Evolutionary conservation across 2,329 filamentous ascomycete genomes (phyloP).

Genomic region (Metarhizium album): DNA sequence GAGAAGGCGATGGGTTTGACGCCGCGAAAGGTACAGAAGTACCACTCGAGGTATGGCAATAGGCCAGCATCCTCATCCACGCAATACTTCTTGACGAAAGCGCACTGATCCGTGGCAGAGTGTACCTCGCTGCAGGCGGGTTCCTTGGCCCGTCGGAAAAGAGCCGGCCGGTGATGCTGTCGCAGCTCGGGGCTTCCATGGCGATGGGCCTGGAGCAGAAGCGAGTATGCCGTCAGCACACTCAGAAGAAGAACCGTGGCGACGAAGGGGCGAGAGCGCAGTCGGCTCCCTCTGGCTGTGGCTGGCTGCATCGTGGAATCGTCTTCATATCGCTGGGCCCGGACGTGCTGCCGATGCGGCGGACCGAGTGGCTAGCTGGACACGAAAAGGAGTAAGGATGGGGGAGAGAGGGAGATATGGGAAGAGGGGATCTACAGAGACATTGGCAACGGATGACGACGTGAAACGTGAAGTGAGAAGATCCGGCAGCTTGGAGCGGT

Average conservation of each 20-base stretch:
- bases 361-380: not conserved
- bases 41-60: conserved; percentile 77
- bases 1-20: conserved; percentile 68
- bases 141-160: conserved; percentile 18
- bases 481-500: not conserved
- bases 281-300: conserved; percentile 21
- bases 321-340: conserved; percentile 9
- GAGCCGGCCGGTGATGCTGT: conserved; percentile 6
- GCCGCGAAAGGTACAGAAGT: conserved; percentile 69
- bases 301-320: conserved; percentile 9
- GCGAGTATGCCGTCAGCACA: conserved; percentile 33
- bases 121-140: conserved; percentile 70
- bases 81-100: conserved; percentile 74
- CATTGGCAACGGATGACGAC: not conserved
- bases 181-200: conserved; percentile 4
- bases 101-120: conserved; percentile 67
- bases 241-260: conserved; percentile 35
- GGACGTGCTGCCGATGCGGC: not conserved
- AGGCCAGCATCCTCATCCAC: conserved; percentile 82
- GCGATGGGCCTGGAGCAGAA: conserved; percentile 21
- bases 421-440: not conserved
- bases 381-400: not conserved
- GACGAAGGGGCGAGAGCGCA: conserved; percentile 39
- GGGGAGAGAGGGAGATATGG: not conserved
- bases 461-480: not conserved